Evolutionary conservation across 371 early-diverging fungal genomes (phyloP).

Genomic region (Mucor circinelloides): DNA sequence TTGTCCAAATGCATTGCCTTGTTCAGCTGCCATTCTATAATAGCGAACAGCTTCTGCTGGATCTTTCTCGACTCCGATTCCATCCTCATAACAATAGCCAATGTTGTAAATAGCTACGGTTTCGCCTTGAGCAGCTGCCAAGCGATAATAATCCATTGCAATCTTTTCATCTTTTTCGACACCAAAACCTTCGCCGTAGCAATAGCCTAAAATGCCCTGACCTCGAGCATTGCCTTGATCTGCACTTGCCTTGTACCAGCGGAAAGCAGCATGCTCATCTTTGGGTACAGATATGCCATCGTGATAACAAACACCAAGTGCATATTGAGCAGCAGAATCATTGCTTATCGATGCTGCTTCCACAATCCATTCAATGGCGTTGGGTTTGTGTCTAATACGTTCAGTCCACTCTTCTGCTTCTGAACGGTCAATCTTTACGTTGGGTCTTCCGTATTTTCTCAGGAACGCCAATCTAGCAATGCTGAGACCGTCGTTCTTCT

Average conservation of each 20-base stretch:
- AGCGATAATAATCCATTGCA: constrained; percentile 74
- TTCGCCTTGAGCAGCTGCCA: constrained; percentile 64
- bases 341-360: constrained; percentile 51
- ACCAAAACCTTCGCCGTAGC: constrained; percentile 83
- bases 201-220: constrained; percentile 70
- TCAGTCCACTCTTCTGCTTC: constrained; percentile 67
- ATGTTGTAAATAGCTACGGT: constrained; percentile 81
- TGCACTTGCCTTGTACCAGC: constrained; percentile 60
- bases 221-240: constrained; percentile 64
- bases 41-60: constrained; percentile 69
- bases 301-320: constrained; percentile 70
- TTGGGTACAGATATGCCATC: constrained; percentile 62
- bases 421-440: constrained; percentile 64
- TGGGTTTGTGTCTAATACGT: constrained; percentile 23
- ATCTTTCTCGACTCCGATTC: constrained; percentile 73
- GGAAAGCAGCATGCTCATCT: constrained; percentile 56
- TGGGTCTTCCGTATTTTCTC: constrained; percentile 72
- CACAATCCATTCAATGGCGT: constrained; percentile 59
- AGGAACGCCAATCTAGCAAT: constrained; percentile 66
- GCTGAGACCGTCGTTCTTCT: constrained; percentile 56
- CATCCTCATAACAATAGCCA: constrained; percentile 85
- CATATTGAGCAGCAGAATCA: constrained; percentile 48
- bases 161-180: constrained; percentile 64
- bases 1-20: constrained; percentile 81
- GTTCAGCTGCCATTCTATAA: constrained; percentile 71